Conservation (phyloP, 176 grass and related monocot species). For the Aegilops speltoides region DNA sequence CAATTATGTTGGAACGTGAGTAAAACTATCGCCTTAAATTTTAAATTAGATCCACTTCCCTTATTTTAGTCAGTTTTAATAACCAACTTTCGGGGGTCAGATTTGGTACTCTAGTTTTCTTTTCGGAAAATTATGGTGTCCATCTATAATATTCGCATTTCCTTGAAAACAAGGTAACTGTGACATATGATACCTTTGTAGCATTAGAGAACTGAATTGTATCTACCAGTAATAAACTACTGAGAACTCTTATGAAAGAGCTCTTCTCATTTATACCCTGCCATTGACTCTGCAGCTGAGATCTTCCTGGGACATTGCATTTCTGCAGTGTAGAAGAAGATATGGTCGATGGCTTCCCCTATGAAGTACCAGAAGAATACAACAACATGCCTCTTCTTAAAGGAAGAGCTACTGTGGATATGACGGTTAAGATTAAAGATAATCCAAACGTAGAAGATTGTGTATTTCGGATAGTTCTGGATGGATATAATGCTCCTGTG, state of each 20-base stretch:
- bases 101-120: conserved; percentile 15
- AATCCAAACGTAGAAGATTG: conserved; percentile 88
- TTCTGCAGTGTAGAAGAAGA: conserved; percentile 99
- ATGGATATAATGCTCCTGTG: conserved; percentile 93
- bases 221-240: conserved; percentile 37
- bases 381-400: conserved; percentile 90
- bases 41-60: conserved; percentile 15
- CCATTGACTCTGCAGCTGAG: conserved; percentile 99
- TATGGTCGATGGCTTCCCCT: conserved; percentile 96
- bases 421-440: conserved; percentile 98
- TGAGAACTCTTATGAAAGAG: conserved; percentile 45
- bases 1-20: conserved; percentile 92
- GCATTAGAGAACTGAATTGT: conserved; percentile 23
- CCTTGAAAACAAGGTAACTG: not conserved
- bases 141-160: conserved; percentile 6
- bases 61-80: not conserved
- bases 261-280: conserved; percentile 94
- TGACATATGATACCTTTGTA: conserved; percentile 14
- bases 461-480: conserved; percentile 91
- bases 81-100: not conserved
- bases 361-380: conserved; percentile 90
- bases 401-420: conserved; percentile 91
- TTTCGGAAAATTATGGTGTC: not conserved
- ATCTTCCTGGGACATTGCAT: conserved; percentile 94
- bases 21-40: conserved; percentile 18